A percentile compares a stretch with the other conserved stretches of the same genome.
These are phyloP conservation scores for Candida tammaniensis DNA, from an alignment of 805 yeast genomes.

Conservation along the genomic window DNA sequence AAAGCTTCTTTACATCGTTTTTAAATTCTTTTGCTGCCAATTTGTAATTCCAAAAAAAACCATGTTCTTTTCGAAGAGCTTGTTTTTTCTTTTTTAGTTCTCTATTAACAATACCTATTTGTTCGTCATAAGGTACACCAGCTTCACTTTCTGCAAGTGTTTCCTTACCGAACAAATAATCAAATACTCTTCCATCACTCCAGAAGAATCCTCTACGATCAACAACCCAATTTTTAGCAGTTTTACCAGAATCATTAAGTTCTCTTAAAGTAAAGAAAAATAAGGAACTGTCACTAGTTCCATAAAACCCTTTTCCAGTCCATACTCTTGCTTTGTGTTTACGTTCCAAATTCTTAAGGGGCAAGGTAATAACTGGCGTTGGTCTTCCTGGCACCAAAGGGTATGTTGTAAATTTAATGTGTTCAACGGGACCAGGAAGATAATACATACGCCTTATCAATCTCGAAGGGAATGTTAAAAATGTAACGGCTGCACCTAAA, in stretches of 20 bases:
- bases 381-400: slow-evolving; percentile 74
- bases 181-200: slow-evolving; percentile 89
- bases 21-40: slow-evolving; percentile 31
- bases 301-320: slow-evolving; percentile 87
- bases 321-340: slow-evolving; percentile 66
- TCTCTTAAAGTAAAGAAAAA: slow-evolving; percentile 75
- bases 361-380: slow-evolving; percentile 70
- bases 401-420: slow-evolving; percentile 67
- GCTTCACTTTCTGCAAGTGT: slow-evolving; percentile 72
- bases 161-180: slow-evolving; percentile 77
- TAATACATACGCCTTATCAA: slow-evolving; percentile 75
- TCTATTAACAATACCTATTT: slow-evolving; percentile 47
- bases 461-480: slow-evolving; percentile 57
- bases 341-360: slow-evolving; percentile 53
- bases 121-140: slow-evolving; percentile 61
- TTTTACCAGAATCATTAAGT: slow-evolving; percentile 26
- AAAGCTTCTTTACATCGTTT: slow-evolving; percentile 21
- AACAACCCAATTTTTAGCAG: slow-evolving; percentile 62
- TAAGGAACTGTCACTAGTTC: slow-evolving; percentile 71
- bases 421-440: slow-evolving; percentile 58
- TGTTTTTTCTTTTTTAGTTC: slow-evolving; percentile 48
- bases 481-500: slow-evolving; percentile 27
- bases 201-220: slow-evolving; percentile 88
- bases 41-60: slow-evolving; percentile 60
- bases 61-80: slow-evolving; percentile 52